Conservation (phyloP, 2,329 filamentous ascomycete genomes). For the Graphium sp. region DNA sequence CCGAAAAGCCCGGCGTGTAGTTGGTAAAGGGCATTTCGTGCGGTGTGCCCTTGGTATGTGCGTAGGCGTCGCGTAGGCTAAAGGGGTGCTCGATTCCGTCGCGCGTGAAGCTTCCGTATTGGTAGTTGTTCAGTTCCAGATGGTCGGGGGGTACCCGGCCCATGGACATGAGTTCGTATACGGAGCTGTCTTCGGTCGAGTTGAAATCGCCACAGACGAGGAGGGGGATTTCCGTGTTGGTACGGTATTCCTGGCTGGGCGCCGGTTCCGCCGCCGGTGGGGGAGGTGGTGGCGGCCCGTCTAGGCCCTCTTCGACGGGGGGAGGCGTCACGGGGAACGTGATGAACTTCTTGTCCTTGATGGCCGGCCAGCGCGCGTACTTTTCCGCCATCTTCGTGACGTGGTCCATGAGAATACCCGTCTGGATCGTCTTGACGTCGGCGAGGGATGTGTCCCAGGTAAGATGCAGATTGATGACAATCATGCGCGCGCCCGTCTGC, state of each 20-base stretch:
- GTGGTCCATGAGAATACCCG: slow-evolving; percentile 86
- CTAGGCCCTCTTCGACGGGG: slow-evolving; percentile 16
- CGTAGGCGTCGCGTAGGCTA: slow-evolving; percentile 80
- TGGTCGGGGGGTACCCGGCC: slow-evolving; percentile 68
- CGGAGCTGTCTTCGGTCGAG: slow-evolving; percentile 70
- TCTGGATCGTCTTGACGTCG: slow-evolving; percentile 94
- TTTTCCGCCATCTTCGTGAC: slow-evolving; percentile 73
- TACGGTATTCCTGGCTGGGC: slow-evolving; percentile 75
- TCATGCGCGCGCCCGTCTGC: slow-evolving; percentile 73
- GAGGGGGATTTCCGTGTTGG: slow-evolving; percentile 74
- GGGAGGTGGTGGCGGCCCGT: slow-evolving; percentile 27
- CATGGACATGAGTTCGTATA: slow-evolving; percentile 76
- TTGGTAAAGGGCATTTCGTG: slow-evolving; percentile 89
- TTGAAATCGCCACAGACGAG: slow-evolving; percentile 95
- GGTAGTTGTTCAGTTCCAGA: slow-evolving; percentile 59
- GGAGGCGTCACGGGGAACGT: slow-evolving; percentile 17
- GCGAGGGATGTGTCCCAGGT: slow-evolving; percentile 86
- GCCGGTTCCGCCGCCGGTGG: slow-evolving; percentile 48
- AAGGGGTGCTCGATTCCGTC: slow-evolving; percentile 92
- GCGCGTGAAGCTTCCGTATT: slow-evolving; percentile 85
- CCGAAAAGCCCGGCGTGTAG: slow-evolving; percentile 84
- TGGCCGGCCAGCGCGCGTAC: slow-evolving; percentile 63
- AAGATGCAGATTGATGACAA: slow-evolving; percentile 85
- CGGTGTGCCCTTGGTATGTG: slow-evolving; percentile 61
- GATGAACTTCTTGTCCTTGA: slow-evolving; percentile 61